phyloP scores from a whole-genome alignment of 2,329 filamentous ascomycete species.

The Grosmannia serpens region DNA sequence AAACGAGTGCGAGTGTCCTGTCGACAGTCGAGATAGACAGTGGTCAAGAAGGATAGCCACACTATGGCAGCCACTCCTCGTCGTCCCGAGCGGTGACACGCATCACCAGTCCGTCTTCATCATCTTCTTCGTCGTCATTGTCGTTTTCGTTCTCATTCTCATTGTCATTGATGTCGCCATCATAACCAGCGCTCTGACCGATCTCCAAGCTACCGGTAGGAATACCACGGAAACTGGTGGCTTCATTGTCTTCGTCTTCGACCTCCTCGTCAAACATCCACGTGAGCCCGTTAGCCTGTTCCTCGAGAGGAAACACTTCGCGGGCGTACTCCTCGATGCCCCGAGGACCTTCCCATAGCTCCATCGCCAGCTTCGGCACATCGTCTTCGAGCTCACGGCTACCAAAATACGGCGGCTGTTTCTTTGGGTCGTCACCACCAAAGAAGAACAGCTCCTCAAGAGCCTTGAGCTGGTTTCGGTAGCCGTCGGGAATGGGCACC shows the following conservation, averaged over 20 bases:
- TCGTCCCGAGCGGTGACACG: slow-evolving; percentile 44
- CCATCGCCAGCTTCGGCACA: slow-evolving; percentile 63
- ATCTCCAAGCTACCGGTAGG: slow-evolving; percentile 1
- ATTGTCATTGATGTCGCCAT: slow-evolving; percentile 13
- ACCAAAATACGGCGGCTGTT: slow-evolving; percentile 55
- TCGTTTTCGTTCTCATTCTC: slow-evolving; percentile 37
- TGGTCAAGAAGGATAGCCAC: neutral
- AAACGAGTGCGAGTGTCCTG: too few species aligned
- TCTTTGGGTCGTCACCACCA: slow-evolving; percentile 36
- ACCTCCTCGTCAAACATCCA: slow-evolving; percentile 64
- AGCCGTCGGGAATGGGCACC: slow-evolving; percentile 77
- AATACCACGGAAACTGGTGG: too few species aligned
- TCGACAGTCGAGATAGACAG: neutral
- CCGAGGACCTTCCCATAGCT: slow-evolving; percentile 83
- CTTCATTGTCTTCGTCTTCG: slow-evolving; percentile 25
- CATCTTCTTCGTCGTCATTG: slow-evolving; percentile 37
- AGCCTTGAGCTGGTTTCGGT: slow-evolving; percentile 73
- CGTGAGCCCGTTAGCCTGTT: slow-evolving; percentile 82
- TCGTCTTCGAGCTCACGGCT: slow-evolving; percentile 43
- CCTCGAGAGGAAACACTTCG: slow-evolving; percentile 89
- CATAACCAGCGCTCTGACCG: slow-evolving; percentile 22
- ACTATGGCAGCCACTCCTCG: slow-evolving; percentile 46
- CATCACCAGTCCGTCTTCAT: slow-evolving; percentile 48
- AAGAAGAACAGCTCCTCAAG: slow-evolving; percentile 48
- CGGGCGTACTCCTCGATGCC: slow-evolving; percentile 89